Conservation (phyloP, 495 filamentous ascomycete species). For the Bacidia rubella region DNA sequence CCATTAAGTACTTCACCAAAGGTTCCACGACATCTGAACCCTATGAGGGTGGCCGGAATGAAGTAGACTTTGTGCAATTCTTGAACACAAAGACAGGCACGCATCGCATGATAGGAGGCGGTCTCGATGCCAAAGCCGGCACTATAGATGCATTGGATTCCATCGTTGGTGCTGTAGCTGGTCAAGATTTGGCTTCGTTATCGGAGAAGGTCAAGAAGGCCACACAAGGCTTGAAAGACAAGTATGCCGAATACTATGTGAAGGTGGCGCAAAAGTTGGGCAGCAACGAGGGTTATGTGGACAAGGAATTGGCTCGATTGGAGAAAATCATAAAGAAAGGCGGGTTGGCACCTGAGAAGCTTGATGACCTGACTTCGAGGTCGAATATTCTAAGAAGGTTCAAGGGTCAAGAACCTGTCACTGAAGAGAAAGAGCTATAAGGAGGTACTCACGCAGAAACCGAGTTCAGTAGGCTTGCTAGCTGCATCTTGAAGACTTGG, state of each 20-base stretch:
- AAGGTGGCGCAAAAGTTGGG: constrained; percentile 75
- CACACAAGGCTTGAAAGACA: constrained; percentile 53
- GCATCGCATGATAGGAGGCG: constrained; percentile 70
- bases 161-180: constrained; percentile 53
- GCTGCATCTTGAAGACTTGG: neutral
- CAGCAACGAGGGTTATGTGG: constrained; percentile 60
- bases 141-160: constrained; percentile 65
- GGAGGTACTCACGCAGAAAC: no score
- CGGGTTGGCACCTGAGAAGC: constrained; percentile 68
- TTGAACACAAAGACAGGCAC: constrained; percentile 85
- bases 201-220: constrained; percentile 55
- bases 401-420: constrained; percentile 26
- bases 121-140: constrained; percentile 65
- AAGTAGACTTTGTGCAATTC: constrained; percentile 65
- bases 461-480: neutral
- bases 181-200: constrained; percentile 43
- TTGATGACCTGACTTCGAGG: constrained; percentile 76
- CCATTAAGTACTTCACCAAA: constrained; percentile 94
- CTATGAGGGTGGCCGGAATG: constrained; percentile 68
- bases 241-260: constrained; percentile 89
- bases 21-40: constrained; percentile 58
- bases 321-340: constrained; percentile 73
- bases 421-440: constrained; percentile 42
- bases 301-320: constrained; percentile 75
- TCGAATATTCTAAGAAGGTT: constrained; percentile 83